Base-by-base conservation (phyloP, 2,329 filamentous ascomycete species). In the Didymella glomerata region DNA sequence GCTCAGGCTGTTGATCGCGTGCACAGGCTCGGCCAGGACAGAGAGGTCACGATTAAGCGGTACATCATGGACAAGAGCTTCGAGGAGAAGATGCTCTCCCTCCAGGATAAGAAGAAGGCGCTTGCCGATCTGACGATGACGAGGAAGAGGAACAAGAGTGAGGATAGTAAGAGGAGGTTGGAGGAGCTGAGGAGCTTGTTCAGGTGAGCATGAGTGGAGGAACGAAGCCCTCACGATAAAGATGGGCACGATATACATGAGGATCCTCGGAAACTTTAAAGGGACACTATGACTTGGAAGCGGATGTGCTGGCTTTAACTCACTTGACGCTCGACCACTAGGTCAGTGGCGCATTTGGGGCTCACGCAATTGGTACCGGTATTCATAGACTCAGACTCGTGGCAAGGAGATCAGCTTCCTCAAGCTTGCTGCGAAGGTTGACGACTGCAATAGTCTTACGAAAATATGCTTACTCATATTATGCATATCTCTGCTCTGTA, bases 1-100 rank as follows among this genome's bases (percentile, higher is more conserved):
- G 91, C 93, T 5, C 95, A 99, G 78, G 95, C 95, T 2, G 85
- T 98, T 8, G 95, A 98, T 75, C 91, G 95, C 28, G 92, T 99
- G 2, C 75, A 78, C 51, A 64, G 76, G 8, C 54, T 78, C 0
- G 76, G 95, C 0, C 95, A 99, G 81, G 95, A 87, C 68, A 85
- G 95, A n/a, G 86, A 89, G 13, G 95, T 99, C 0, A 85, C 86
- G n/a, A 96, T 93, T 1, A 88, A 91, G 36, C 87, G 93, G 36
- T 98, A 92, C 76, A 90, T 98, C 69, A 98, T 98, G 92, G 83
- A 86, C 24, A 83, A 87, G 60, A 97, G 92, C 71, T 96, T 99
- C 60, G 95, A 99, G 76, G 92, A 96, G 80, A 94, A 93, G 80
- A 97, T 99, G 85, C 81, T 96, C 2, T 85, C 90, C 69, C 80